Base-by-base conservation (phyloP, 1,139 yeast genomes). In the Hemisphaericaspora lyxosophila region DNA sequence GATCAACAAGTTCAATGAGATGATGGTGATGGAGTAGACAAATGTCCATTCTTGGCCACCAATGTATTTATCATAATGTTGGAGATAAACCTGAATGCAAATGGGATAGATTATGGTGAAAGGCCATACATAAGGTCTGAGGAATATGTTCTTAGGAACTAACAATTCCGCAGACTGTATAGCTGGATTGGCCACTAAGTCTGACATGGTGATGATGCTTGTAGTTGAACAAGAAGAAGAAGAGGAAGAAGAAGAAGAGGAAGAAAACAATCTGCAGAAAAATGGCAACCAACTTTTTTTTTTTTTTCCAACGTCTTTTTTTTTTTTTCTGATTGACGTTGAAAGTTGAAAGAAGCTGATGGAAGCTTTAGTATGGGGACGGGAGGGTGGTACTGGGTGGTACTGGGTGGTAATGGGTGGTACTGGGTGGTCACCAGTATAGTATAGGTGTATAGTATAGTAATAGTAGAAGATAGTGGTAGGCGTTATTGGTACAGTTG, bases 11-110 rank as follows among this genome's bases (percentile, higher is more conserved):
- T 92, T 94, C 40, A 85, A 45, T 6, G 96, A 80, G 23, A 84
- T 62, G 39, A 90, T 73, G 7, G 88, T 62, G 42, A 95, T 85
- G 33, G 88, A 67, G 53, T 80, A 90, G 26, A 92, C 95, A 61
- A 87, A 88, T 0, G 97, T 92, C 88, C 88, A 82, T 63, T 83
- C 89, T 36, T 74, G 66, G 24, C 96, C 96, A 38, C 75, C 83
- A 51, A 92, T 84, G 57, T 87, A 87, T 40, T 65, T 70, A 42
- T 92, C 97, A 61, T 92, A 92, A 43, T 82, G 80, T 44, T 69
- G 65, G 45, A 63, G 56, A 60, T 86, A 92, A 33, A 86, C 60
- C 53, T 85, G 82, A 39, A 71, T 67, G 59, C 86, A 88, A 19
- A 75, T 55, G 8, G 97, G 96, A 57, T 92, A 92, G 33, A 88